Conservation (phyloP, 495 filamentous ascomycete species). For the Penicillium paxilli region DNA sequence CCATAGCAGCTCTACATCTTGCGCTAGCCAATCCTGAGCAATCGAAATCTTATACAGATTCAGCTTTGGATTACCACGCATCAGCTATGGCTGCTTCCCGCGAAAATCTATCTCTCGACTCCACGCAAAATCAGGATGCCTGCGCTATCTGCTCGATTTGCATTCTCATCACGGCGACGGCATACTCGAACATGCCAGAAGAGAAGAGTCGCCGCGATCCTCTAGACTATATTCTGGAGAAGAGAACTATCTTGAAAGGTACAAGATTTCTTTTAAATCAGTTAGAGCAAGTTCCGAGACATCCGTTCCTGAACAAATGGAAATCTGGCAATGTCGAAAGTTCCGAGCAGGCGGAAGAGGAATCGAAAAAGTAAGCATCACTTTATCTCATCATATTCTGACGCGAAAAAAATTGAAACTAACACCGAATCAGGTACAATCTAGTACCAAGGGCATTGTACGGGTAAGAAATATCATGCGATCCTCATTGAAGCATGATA, state of each 20-base stretch:
- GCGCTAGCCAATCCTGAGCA: neutral
- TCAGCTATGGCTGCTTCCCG: neutral
- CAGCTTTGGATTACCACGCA: too few relatives aligned
- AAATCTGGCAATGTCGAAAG: too few relatives aligned
- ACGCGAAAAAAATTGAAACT: too few relatives aligned
- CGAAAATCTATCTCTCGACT: neutral
- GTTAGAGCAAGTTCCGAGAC: neutral
- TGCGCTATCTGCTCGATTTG: neutral
- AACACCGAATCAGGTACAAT: too few relatives aligned
- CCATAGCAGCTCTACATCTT: neutral
- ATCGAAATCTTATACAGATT: neutral
- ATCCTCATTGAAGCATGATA: too few relatives aligned
- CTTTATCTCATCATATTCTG: too few relatives aligned
- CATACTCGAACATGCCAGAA: neutral
- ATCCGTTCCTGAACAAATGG: neutral
- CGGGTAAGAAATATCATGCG: too few relatives aligned
- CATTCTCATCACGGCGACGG: neutral
- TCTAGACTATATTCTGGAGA: neutral
- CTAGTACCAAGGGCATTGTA: too few relatives aligned
- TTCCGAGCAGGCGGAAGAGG: too few relatives aligned
- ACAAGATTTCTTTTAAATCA: neutral
- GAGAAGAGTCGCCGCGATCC: neutral
- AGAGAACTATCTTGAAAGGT: neutral
- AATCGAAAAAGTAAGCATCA: too few relatives aligned
- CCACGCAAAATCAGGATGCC: neutral